Conservation (phyloP, 2,329 filamentous ascomycete genomes). For the Alternaria incomplexa region DNA sequence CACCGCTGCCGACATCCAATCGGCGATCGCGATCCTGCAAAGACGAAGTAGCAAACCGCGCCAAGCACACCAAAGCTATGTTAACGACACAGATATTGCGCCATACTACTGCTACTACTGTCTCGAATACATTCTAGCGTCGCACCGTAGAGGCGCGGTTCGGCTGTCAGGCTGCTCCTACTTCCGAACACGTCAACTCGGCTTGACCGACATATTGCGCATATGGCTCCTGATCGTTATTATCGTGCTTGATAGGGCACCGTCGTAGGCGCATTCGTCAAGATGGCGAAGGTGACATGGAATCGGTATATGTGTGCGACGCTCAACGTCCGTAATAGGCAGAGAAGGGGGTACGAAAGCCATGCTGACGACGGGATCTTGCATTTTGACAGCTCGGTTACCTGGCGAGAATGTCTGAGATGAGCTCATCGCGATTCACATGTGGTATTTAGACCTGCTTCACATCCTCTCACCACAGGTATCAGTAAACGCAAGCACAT, state of each 20-base stretch:
- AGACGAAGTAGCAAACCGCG: conserved; percentile 11
- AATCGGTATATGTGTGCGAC: conserved; percentile 8
- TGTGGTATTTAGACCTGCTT: conserved; percentile 3
- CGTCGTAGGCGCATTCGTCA: neutral
- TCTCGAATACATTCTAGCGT: conserved; percentile 3
- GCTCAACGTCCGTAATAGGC: conserved; percentile 1
- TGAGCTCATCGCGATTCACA: conserved; percentile 4
- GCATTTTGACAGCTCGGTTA: conserved; percentile 27
- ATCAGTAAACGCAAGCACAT: neutral
- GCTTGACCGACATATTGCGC: conserved; percentile 8
- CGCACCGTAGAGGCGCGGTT: conserved; percentile 5
- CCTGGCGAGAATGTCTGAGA: neutral
- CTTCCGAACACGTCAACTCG: conserved; percentile 12
- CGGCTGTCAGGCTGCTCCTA: conserved; percentile 6
- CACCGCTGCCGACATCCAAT: conserved; percentile 19
- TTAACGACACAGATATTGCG: conserved; percentile 3
- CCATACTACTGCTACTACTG: conserved; percentile 8
- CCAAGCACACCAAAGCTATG: neutral
- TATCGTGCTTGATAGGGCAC: conserved; percentile 5
- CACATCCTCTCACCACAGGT: neutral
- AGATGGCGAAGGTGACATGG: conserved; percentile 5
- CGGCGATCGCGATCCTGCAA: neutral
- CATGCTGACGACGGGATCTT: conserved; percentile 21
- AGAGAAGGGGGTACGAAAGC: conserved; percentile 9
- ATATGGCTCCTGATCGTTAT: neutral